phyloP scores from a whole-genome alignment of 768 basidiomycete species.

The Candolleomyces eurysporus region DNA sequence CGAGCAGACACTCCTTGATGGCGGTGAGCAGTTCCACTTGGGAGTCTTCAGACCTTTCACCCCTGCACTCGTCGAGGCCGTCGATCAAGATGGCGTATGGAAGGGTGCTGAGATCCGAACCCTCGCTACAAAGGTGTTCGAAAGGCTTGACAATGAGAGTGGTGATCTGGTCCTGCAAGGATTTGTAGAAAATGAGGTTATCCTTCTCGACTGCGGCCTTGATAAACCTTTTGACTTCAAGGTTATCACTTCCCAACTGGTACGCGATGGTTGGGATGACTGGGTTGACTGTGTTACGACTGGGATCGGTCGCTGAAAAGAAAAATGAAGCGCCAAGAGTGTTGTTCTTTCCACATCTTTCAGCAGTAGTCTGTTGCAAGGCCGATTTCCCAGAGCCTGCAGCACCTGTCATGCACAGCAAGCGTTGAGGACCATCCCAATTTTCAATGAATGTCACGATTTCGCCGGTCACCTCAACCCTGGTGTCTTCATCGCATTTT shows the following conservation, averaged over 20 bases:
- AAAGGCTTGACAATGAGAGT: background rate
- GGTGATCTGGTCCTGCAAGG: constrained; percentile 5
- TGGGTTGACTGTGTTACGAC: constrained; percentile 1
- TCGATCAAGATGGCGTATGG: background rate
- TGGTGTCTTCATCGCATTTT: constrained; percentile 5
- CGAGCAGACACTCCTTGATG: constrained; percentile 16
- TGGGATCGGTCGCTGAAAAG: constrained; percentile 2
- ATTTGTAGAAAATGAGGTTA: background rate
- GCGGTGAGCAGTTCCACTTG: too few relatives aligned
- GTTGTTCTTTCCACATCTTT: background rate
- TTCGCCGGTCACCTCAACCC: background rate
- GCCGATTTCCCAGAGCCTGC: constrained; percentile 4
- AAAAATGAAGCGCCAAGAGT: constrained; percentile 7
- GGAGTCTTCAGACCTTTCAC: too few relatives aligned
- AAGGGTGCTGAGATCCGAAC: background rate
- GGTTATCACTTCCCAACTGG: background rate
- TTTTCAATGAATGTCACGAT: background rate
- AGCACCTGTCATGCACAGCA: background rate
- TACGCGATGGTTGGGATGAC: constrained; percentile 11
- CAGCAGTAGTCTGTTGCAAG: constrained; percentile 8
- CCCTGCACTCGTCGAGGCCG: too few relatives aligned
- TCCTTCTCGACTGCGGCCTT: background rate
- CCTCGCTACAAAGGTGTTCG: too few relatives aligned
- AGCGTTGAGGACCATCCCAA: background rate
- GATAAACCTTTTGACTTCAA: background rate